These are phyloP conservation scores for Aspergillus versicolor DNA, from an alignment of 2,329 filamentous ascomycete species.

Conservation along the genomic window DNA sequence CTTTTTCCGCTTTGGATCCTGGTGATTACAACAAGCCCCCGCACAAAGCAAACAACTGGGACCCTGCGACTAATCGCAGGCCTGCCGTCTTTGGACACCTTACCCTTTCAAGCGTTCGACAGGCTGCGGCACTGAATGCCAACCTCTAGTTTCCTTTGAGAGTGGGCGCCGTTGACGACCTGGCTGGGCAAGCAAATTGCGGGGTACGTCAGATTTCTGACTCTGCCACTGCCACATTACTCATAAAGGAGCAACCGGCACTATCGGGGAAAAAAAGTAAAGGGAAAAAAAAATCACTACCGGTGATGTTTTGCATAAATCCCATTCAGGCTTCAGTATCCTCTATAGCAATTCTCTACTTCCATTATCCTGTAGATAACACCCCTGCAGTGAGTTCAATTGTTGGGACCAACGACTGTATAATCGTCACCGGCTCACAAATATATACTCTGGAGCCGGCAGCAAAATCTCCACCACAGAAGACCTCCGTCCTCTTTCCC, in stretches of 20 bases:
- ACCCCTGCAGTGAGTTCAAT: too few relatives aligned
- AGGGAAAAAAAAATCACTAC: background rate
- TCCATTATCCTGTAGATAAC: too few relatives aligned
- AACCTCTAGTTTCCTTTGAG: background rate
- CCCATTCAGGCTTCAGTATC: too few relatives aligned
- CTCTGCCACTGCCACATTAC: background rate
- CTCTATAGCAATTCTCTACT: too few relatives aligned
- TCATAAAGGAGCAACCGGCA: too few relatives aligned
- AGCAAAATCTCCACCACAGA: too few relatives aligned
- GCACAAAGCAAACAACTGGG: conserved; percentile 2
- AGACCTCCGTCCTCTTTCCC: too few relatives aligned
- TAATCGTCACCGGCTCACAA: too few relatives aligned
- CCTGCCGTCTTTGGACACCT: background rate
- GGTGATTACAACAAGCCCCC: background rate
- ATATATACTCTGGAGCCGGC: too few relatives aligned
- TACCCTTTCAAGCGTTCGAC: background rate
- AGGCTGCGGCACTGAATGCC: background rate
- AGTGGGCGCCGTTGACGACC: too few relatives aligned
- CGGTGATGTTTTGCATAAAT: too few relatives aligned
- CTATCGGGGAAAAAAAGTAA: background rate
- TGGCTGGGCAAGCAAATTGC: background rate
- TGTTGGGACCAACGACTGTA: too few relatives aligned
- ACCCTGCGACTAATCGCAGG: background rate
- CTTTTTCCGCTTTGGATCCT: conserved; percentile 1
- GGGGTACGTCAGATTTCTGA: background rate